Conservation (phyloP, 192 early-diverging fungal species). For the Entomortierella beljakovae region DNA sequence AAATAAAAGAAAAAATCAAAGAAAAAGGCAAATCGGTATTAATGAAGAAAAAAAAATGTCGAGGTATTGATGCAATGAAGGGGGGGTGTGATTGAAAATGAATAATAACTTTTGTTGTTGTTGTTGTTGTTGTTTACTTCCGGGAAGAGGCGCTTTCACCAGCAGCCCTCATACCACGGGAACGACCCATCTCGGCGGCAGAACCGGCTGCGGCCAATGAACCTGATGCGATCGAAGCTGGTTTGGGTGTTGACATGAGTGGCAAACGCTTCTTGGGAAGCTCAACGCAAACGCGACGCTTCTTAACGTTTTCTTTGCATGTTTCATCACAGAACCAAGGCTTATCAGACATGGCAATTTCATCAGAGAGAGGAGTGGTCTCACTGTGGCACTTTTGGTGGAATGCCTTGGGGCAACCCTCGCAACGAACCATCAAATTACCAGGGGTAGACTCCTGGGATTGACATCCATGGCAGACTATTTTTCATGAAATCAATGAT, state of each 20-base stretch:
- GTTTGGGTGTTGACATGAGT: conserved; percentile 71
- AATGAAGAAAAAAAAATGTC: conserved; percentile 17
- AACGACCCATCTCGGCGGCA: conserved; percentile 29
- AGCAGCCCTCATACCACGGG: conserved; percentile 34
- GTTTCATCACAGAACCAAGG: conserved; percentile 72
- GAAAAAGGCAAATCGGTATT: conserved; percentile 23
- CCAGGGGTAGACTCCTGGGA: conserved; percentile 68
- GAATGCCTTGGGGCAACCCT: conserved; percentile 86
- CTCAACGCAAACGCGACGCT: conserved; percentile 70
- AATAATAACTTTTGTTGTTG: background rate
- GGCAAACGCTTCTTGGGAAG: conserved; percentile 71
- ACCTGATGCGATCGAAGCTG: conserved; percentile 8
- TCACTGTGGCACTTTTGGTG: conserved; percentile 76
- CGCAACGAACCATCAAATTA: conserved; percentile 81
- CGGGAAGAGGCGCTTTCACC: conserved; percentile 23
- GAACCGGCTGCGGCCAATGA: conserved; percentile 36
- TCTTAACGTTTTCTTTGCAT: conserved; percentile 67
- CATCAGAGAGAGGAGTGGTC: conserved; percentile 50
- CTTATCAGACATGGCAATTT: conserved; percentile 58
- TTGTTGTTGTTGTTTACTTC: conserved; percentile 28
- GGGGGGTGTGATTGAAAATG: background rate
- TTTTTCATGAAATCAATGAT: conserved; percentile 6
- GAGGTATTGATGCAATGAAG: background rate
- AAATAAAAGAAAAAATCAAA: conserved; percentile 18
- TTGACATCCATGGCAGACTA: conserved; percentile 80